These are phyloP conservation scores for Fusarium tricinctum DNA, from an alignment of 2,329 filamentous ascomycete species.

Conservation along the genomic window DNA sequence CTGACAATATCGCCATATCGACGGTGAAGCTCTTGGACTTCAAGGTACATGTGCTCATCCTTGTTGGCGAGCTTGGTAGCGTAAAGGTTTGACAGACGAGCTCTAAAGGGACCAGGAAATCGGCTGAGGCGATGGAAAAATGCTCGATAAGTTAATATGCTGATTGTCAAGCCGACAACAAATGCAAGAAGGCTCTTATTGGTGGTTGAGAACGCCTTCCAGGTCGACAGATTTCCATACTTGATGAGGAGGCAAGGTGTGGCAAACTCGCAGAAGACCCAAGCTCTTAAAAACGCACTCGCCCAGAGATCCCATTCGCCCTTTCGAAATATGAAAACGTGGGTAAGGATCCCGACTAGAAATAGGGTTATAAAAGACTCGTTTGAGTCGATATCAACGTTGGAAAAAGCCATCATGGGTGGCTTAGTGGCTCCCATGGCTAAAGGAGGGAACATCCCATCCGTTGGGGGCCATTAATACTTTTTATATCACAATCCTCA, in stretches of 20 bases:
- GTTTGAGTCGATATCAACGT: background rate
- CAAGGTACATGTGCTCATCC: constrained; percentile 21
- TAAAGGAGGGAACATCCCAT: background rate
- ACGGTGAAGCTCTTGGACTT: constrained; percentile 26
- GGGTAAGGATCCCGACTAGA: background rate
- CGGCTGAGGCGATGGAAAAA: constrained; percentile 28
- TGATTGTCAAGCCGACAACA: background rate
- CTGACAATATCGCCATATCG: constrained; percentile 38
- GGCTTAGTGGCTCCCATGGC: background rate
- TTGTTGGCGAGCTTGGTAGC: background rate
- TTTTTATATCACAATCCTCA: background rate
- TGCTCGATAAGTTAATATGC: constrained; percentile 20
- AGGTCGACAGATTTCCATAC: background rate
- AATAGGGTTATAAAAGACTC: background rate
- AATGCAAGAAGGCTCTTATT: background rate
- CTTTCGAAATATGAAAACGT: constrained; percentile 5
- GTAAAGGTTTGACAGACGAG: constrained; percentile 22
- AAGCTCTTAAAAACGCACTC: background rate
- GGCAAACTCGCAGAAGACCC: background rate
- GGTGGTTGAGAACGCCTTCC: background rate
- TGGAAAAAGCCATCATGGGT: background rate
- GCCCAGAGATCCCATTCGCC: constrained; percentile 35
- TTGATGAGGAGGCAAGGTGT: constrained; percentile 1
- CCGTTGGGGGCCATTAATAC: background rate
- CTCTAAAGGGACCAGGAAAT: constrained; percentile 35